Conservation (phyloP, 192 early-diverging fungal species). For the Geranomyces variabilis region DNA sequence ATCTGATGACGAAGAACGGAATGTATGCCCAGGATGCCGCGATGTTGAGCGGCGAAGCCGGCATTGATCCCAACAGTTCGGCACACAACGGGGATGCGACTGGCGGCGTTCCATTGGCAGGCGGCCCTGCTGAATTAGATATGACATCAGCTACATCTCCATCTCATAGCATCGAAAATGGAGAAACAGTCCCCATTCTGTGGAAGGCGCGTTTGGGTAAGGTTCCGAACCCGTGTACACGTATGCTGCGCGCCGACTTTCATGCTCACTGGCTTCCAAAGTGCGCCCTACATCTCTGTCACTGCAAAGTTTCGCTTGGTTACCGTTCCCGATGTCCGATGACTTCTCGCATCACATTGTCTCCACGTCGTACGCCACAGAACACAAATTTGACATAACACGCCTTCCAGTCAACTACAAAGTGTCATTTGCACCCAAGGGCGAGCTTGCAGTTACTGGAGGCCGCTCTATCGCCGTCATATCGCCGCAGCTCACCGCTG, state of each 20-base stretch:
- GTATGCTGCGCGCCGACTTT: not conserved
- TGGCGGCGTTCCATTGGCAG: too few species aligned
- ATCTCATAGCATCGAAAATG: not conserved
- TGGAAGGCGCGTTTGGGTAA: conserved; percentile 36
- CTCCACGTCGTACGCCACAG: conserved; percentile 5
- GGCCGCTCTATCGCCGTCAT: conserved; percentile 6
- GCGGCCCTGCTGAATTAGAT: not conserved
- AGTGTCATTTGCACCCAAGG: conserved; percentile 20
- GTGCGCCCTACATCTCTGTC: conserved; percentile 17
- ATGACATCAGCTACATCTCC: not conserved
- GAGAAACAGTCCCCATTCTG: conserved; percentile 20
- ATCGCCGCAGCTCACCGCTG: not conserved
- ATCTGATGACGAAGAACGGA: not conserved
- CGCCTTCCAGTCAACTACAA: conserved; percentile 24
- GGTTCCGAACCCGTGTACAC: not conserved
- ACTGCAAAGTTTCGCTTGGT: conserved; percentile 31
- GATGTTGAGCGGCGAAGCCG: too few species aligned
- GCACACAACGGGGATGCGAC: too few species aligned
- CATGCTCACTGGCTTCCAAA: too few species aligned
- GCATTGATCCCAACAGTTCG: too few species aligned
- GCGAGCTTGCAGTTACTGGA: conserved; percentile 22
- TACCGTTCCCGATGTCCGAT: conserved; percentile 20
- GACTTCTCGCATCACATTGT: conserved; percentile 35
- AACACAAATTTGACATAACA: conserved; percentile 22
- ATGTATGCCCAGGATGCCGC: too few species aligned